Percentiles rank a stretch among this genome's conserved stretches.
These are phyloP conservation scores for Geosmithia morbida DNA, from an alignment of 2,329 filamentous ascomycete species.

Conservation along the genomic window DNA sequence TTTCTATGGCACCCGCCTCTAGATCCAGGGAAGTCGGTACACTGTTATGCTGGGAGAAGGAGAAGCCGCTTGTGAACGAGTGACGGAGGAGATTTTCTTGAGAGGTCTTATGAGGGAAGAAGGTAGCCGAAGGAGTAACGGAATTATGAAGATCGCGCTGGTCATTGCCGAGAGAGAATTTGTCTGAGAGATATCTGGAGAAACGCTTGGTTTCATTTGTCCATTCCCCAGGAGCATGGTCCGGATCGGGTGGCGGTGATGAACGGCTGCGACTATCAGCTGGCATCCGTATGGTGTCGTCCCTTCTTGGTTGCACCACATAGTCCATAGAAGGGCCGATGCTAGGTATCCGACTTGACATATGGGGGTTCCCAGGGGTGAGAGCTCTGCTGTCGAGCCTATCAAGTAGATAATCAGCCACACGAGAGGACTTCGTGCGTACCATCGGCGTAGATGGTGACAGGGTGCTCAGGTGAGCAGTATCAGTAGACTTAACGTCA, in stretches of 20 bases:
- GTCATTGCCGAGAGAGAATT: background rate
- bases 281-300: constrained; percentile 3
- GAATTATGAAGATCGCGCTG: background rate
- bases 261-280: constrained; percentile 4
- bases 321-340: constrained; percentile 8
- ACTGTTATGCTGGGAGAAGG: background rate
- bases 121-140: too few species aligned
- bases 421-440: background rate
- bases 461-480: background rate
- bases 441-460: constrained; percentile 2
- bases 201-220: constrained; percentile 3
- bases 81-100: background rate
- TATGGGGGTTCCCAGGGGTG: constrained; percentile 2
- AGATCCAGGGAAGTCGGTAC: too few species aligned
- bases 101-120: background rate
- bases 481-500: constrained; percentile 1
- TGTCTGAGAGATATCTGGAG: constrained; percentile 2
- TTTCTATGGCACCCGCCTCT: too few species aligned
- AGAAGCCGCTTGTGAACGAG: background rate
- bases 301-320: constrained; percentile 7
- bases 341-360: constrained; percentile 8
- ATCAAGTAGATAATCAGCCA: constrained; percentile 7
- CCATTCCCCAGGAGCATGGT: background rate
- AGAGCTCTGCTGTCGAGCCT: constrained; percentile 6
- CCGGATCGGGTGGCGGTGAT: background rate